Evolutionary conservation across 2,329 filamentous ascomycete species (phyloP), one percentile per base, ranked within the genome.

Genomic region (Bipolaris cookei): DNA sequence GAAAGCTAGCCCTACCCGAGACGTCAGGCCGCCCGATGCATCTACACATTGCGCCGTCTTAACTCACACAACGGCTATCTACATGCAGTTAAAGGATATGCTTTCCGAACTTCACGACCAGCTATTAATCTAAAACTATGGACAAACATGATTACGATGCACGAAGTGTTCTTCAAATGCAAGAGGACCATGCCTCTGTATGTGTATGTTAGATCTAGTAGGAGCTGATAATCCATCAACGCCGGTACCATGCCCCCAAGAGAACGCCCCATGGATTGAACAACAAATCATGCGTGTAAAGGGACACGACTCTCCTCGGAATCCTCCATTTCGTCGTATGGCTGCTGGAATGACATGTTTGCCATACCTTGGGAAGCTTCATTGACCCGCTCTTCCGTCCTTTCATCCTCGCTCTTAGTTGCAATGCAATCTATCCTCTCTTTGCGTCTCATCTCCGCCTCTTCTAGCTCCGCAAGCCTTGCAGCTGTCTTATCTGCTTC

Each of bases 401-500:
- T 47, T n/a, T 57, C 37, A 38, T 43, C 16, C 6, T 52, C 14
- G 4, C 30, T 43, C 20, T 51, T n/a, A 6, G 20, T 20, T 14
- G 30, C 48, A 16, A 28, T 30, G 13, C 32, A 23, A 4, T 34
- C 28, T 30, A 16, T 34, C 76, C 76, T 48, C 53, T 64, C 62
- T 32, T 18, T 65, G 23, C 61, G 62, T 47, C 58, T 77, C 68
- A 66, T 70, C 62, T 76, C 75, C 20, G 66, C 66, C 38, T 69
- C 70, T 53, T 76, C 74, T 14, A 71, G 59, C 52, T 70, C 67
- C 11, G 74, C 73, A 20, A 75, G 59, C 68, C 73, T 77, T 30
- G 81, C 79, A 55, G 86, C 82, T 70, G 84, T 57, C 30, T 16
- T 57, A 11, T 34, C 43, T 16, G 86, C 84, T 63, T 86, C 82